These are phyloP conservation scores for Boechera stricta DNA, from an alignment of 345 rosid species.

Conservation along the genomic window DNA sequence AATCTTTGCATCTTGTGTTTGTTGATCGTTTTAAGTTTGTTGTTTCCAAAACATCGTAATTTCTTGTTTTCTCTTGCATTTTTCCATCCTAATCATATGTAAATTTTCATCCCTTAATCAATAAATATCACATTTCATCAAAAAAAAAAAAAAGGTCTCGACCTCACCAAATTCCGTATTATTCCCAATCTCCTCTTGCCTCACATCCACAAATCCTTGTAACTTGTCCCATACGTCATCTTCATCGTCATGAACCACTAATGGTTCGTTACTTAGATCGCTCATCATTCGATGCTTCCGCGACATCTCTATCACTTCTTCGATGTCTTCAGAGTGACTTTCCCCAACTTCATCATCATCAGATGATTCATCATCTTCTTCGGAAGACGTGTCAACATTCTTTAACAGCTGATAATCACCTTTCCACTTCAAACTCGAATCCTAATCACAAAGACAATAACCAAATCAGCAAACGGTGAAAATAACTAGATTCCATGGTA, in stretches of 20 bases:
- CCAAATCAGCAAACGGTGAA: background rate
- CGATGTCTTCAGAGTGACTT: background rate
- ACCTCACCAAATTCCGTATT: conserved; percentile 1
- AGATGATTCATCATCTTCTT: conserved; percentile 27
- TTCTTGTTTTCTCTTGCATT: too few species aligned
- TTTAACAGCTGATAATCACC: conserved; percentile 5
- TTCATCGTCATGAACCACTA: conserved; percentile 9
- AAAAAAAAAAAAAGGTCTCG: background rate
- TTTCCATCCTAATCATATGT: too few species aligned
- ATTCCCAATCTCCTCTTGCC: background rate
- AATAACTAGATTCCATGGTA: background rate
- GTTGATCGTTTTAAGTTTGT: too few species aligned
- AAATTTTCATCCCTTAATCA: too few species aligned
- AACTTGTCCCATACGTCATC: conserved; percentile 23
- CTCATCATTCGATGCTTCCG: background rate
- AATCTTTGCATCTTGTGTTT: too few species aligned
- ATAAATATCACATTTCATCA: too few species aligned
- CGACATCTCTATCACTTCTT: background rate
- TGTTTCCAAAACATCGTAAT: too few species aligned
- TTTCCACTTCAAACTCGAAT: background rate
- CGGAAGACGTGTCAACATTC: conserved; percentile 7
- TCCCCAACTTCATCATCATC: conserved; percentile 11
- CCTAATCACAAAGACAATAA: conserved; percentile 28
- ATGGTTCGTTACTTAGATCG: background rate
- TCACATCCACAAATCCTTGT: conserved; percentile 18